Conservation (phyloP, 2,329 filamentous ascomycete genomes). For the Apiospora sp. region DNA sequence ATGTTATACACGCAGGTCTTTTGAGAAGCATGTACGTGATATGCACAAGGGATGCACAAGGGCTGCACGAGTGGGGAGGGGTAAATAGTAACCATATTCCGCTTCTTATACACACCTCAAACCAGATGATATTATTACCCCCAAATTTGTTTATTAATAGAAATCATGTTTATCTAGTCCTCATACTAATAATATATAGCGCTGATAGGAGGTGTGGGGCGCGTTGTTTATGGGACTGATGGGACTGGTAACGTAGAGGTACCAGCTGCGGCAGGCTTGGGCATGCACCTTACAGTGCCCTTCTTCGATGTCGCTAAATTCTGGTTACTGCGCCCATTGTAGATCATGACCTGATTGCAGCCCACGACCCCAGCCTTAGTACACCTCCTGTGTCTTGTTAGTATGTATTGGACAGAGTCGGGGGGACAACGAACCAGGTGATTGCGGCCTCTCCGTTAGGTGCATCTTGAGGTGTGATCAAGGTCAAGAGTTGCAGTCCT, state of each 20-base stretch:
- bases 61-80: neutral
- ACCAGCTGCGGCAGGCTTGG: neutral
- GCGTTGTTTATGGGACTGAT: neutral
- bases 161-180: neutral
- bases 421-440: neutral
- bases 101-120: neutral
- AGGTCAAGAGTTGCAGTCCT: neutral
- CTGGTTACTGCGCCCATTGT: neutral
- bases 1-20: neutral
- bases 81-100: neutral
- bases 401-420: neutral
- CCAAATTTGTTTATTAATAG: neutral
- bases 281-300: slow-evolving; percentile 1
- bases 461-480: neutral
- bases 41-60: neutral
- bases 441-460: neutral
- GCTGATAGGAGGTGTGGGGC: neutral
- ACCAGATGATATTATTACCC: neutral
- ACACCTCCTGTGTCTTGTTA: neutral
- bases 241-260: neutral
- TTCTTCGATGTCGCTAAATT: slow-evolving; percentile 10
- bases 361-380: neutral
- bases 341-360: neutral
- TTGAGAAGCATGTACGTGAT: neutral
- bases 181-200: neutral